These are phyloP conservation scores for Helotiales sp. DNA, from an alignment of 2,329 filamentous ascomycete genomes.

Conservation along the genomic window DNA sequence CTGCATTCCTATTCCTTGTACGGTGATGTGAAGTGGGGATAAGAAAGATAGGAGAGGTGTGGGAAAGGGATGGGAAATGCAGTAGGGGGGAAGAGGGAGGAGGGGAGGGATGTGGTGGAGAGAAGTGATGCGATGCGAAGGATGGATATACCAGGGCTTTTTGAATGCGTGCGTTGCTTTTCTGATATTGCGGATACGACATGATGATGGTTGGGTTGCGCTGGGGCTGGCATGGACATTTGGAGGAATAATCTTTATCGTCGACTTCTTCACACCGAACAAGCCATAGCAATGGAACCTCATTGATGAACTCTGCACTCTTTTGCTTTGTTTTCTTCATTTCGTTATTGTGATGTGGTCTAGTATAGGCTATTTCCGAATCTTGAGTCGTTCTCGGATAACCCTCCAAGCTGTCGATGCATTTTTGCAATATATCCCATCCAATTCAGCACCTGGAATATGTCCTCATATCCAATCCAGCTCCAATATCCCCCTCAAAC, in stretches of 20 bases:
- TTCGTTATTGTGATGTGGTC: too few relatives aligned
- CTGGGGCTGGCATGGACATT: too few relatives aligned
- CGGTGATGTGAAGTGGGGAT: constrained; percentile 49
- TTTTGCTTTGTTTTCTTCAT: too few relatives aligned
- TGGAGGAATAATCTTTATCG: too few relatives aligned
- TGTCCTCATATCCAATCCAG: background rate
- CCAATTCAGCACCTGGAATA: background rate
- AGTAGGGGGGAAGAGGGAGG: constrained; percentile 1
- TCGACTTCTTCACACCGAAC: too few relatives aligned
- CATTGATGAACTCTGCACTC: too few relatives aligned
- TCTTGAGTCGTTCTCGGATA: too few relatives aligned
- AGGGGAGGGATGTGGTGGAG: background rate
- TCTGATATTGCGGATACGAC: background rate
- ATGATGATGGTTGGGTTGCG: too few relatives aligned
- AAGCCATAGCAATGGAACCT: too few relatives aligned
- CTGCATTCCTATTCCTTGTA: constrained; percentile 58
- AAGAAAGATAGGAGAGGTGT: constrained; percentile 1
- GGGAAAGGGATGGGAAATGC: background rate
- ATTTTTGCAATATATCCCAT: background rate
- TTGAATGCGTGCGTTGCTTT: background rate
- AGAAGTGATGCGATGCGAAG: background rate
- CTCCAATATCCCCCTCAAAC: background rate
- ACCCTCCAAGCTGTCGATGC: too few relatives aligned
- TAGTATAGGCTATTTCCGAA: too few relatives aligned
- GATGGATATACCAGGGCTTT: too few relatives aligned